Conservation (phyloP, 2,329 filamentous ascomycete species). For the Scleromitrula shiraiana region DNA sequence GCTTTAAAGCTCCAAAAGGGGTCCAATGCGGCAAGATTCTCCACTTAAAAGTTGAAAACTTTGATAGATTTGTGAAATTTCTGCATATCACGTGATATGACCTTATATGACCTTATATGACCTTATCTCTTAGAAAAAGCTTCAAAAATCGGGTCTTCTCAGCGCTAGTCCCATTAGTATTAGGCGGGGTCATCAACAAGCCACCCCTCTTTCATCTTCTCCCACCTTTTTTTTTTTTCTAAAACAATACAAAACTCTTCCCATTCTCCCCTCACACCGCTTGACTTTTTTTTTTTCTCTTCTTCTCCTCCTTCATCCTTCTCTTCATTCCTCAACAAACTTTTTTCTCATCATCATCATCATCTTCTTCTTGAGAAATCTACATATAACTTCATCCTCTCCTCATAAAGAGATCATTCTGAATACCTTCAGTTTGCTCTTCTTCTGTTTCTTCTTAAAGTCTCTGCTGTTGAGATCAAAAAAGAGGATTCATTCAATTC, state of each 20-base stretch:
- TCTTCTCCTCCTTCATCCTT: neutral
- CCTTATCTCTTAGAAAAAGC: too few species aligned
- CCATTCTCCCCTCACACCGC: conserved; percentile 9
- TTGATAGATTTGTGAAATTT: neutral
- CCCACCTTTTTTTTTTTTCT: neutral
- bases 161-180: conserved; percentile 6
- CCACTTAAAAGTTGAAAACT: too few species aligned
- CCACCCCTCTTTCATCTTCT: neutral
- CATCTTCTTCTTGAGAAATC: neutral
- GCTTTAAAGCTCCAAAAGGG: too few species aligned
- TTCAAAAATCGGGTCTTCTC: too few species aligned
- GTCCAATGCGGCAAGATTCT: too few species aligned
- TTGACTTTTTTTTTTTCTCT: neutral
- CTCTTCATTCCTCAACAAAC: neutral
- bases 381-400: neutral
- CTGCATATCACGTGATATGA: conserved; percentile 5
- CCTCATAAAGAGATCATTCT: neutral
- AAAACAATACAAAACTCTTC: neutral
- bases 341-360: neutral
- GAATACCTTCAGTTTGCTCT: neutral
- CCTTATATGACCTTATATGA: neutral
- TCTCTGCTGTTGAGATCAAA: too few species aligned
- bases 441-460: neutral
- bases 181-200: conserved; percentile 4
- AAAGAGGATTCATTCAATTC: neutral